Conservation (phyloP, 139 green algal species). For the Chlamydomonas incerta region DNA sequence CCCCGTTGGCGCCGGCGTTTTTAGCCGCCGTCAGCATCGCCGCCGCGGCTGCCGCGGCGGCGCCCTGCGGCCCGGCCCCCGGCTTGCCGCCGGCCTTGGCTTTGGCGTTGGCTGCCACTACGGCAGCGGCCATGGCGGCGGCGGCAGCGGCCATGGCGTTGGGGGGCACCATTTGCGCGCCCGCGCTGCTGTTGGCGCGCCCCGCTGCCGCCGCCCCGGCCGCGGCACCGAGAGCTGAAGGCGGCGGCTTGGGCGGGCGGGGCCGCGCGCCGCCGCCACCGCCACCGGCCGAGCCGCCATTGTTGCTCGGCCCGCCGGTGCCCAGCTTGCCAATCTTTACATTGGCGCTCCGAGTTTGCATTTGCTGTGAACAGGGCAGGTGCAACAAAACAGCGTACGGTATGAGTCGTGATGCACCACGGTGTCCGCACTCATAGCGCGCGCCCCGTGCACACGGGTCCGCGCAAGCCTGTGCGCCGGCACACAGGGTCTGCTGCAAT, state of each 20-base stretch:
- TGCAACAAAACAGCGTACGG: no score
- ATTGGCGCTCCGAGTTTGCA: neutral
- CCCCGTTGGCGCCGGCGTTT: neutral
- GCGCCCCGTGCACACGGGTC: no score
- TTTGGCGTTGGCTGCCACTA: neutral
- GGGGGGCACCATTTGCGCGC: neutral
- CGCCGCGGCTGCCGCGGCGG: neutral
- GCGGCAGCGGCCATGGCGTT: neutral
- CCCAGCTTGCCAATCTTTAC: neutral
- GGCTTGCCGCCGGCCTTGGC: neutral
- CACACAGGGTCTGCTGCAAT: no score
- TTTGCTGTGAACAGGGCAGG: constrained; percentile 33
- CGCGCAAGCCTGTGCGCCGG: neutral
- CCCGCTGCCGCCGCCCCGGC: no score
- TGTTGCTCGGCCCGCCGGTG: no score
- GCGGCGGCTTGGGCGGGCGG: no score
- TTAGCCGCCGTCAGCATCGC: neutral
- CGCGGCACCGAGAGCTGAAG: neutral
- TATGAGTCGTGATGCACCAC: no score
- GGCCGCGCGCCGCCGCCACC: no score
- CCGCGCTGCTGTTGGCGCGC: neutral
- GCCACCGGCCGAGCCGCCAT: no score
- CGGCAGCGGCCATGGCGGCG: neutral
- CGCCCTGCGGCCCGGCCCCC: no score
- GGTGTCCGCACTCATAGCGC: no score